Evolutionary conservation across 495 filamentous ascomycete species (phyloP).

Genomic region (Glonium stellatum): DNA sequence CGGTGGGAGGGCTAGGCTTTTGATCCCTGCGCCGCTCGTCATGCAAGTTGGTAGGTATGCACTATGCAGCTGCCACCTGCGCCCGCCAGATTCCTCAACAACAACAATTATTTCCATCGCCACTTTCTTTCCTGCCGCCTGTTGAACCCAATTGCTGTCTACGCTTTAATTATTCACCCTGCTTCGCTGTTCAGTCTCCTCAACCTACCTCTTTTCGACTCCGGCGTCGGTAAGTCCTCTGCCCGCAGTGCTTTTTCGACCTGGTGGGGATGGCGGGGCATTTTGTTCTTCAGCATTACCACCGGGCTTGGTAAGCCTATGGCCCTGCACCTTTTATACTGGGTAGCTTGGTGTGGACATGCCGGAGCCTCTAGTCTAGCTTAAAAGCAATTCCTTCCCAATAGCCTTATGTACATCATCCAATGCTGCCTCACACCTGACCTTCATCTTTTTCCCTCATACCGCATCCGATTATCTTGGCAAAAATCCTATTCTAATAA

Average conservation of each 20-base stretch:
- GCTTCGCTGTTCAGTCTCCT: not conserved
- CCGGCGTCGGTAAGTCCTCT: not conserved
- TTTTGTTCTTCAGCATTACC: slow-evolving; percentile 21
- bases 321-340: not conserved
- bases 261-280: not conserved
- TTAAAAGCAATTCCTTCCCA: too few relatives aligned
- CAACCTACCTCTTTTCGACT: not conserved
- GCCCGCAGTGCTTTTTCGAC: not conserved
- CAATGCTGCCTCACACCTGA: slow-evolving; percentile 10
- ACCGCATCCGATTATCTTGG: slow-evolving; percentile 2
- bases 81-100: not conserved
- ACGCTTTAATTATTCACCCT: not conserved
- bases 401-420: not conserved
- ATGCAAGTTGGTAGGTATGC: not conserved
- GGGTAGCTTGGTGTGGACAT: too few relatives aligned
- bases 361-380: too few relatives aligned
- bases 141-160: not conserved
- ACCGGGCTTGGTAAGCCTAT: slow-evolving; percentile 21
- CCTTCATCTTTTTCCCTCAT: slow-evolving; percentile 15
- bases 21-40: too few relatives aligned
- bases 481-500: not conserved
- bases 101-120: not conserved
- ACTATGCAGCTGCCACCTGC: too few relatives aligned
- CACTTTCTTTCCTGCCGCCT: not conserved
- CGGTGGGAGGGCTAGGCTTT: too few relatives aligned